Evolutionary conservation across 1,284 basidiomycete genomes (phyloP).

Genomic region (Anthracocystis panici-leucophaei): DNA sequence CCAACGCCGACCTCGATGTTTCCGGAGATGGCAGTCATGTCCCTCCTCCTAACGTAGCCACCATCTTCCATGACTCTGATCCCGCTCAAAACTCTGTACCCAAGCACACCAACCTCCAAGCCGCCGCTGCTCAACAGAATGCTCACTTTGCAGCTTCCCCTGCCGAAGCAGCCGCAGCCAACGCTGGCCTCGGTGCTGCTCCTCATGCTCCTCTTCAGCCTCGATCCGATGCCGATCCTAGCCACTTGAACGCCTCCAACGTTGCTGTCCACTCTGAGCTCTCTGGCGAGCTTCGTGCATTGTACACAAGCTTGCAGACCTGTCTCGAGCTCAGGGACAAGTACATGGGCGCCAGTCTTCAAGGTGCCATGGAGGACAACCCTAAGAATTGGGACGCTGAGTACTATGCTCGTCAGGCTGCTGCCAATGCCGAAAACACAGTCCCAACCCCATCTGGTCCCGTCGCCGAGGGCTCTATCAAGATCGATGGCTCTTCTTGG

Average conservation of each 20-base stretch:
- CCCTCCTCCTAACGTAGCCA: conserved; percentile 50
- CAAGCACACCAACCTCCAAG: conserved; percentile 23
- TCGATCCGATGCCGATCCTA: conserved; percentile 15
- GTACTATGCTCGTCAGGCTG: conserved; percentile 53
- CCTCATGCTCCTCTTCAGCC: conserved; percentile 18
- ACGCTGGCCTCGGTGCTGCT: conserved; percentile 56
- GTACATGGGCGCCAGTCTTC: conserved; percentile 66
- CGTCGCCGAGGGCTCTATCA: conserved; percentile 46
- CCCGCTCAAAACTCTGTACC: conserved; percentile 17
- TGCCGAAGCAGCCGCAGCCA: conserved; percentile 57
- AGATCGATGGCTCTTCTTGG: conserved; percentile 63
- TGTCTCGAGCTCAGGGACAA: conserved; percentile 67
- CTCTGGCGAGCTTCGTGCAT: conserved; percentile 58
- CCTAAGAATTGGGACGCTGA: conserved; percentile 70
- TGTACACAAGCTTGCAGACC: conserved; percentile 62
- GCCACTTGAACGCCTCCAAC: conserved; percentile 31
- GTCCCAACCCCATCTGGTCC: conserved; percentile 9
- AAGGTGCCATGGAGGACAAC: conserved; percentile 65
- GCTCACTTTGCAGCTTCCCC: conserved; percentile 55
- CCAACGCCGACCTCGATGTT: conserved; percentile 46
- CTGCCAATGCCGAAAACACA: conserved; percentile 11
- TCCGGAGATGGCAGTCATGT: conserved; percentile 51
- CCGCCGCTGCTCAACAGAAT: conserved; percentile 15
- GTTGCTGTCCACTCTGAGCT: conserved; percentile 53
- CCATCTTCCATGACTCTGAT: conserved; percentile 31